Conservation (phyloP, 176 grass and related monocot genomes). For the Hordeum marinum region DNA sequence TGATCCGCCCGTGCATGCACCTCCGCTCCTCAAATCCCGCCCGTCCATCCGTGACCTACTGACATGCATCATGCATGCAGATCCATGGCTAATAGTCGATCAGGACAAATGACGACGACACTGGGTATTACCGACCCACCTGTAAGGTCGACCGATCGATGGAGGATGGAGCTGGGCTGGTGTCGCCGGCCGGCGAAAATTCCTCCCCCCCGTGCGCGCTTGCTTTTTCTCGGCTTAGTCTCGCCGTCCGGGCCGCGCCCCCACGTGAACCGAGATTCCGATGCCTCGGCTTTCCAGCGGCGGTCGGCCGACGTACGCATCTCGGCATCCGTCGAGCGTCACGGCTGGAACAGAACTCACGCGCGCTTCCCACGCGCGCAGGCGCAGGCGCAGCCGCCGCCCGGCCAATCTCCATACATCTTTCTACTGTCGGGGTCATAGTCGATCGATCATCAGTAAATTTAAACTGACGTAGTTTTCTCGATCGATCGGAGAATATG, state of each 20-base stretch:
- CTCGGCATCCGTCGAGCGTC: neutral
- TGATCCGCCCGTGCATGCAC: neutral
- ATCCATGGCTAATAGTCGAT: neutral
- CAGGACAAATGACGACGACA: neutral
- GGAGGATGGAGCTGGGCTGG: neutral
- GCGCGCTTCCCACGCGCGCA: no score
- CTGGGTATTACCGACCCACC: neutral
- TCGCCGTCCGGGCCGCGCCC: neutral
- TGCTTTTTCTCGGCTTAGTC: constrained; percentile 19
- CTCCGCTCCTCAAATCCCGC: neutral
- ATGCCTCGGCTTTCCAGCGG: neutral
- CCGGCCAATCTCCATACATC: neutral
- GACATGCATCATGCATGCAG: neutral
- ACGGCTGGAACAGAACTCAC: neutral
- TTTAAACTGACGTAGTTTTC: neutral
- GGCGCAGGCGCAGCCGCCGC: no score
- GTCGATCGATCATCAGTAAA: neutral
- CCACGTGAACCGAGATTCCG: constrained; percentile 43
- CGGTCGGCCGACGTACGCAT: neutral
- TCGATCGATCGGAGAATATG: neutral
- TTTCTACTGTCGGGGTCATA: neutral
- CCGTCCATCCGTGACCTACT: neutral
- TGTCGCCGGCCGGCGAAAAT: neutral
- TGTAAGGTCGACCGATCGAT: neutral
- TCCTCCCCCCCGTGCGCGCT: neutral